Evolutionary conservation across 192 early-diverging fungal genomes (phyloP), one percentile per base, ranked within the genome.

Genomic region (Jimgerdemannia lactiflua): DNA sequence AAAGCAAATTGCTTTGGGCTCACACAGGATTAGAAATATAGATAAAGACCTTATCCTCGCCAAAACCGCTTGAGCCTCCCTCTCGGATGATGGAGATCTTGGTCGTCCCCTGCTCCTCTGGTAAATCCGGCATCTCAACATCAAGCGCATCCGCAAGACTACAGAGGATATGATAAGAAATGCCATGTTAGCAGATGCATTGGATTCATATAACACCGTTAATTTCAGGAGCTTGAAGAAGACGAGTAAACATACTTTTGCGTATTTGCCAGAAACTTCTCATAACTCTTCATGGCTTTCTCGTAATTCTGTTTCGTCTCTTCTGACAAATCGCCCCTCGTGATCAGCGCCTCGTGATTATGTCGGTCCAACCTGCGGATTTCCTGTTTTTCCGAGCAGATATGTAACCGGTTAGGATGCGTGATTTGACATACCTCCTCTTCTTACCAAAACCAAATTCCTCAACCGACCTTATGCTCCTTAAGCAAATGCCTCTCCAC

Each of bases 281-380:
- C 94, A 75, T 90, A 94, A 0, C 81, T 69, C 40, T 92, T 93
- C 54, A 82, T 78, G 6, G 78, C 83, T 65, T 93, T 93, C 80
- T 95, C 90, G 67, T 87, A 93, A 59, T 84, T 82, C 69, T 95
- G 92, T 71, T 92, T 91, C 42, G 90, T 86, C 41, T 93, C 95
- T 65, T 96, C 96, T 11, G 86, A 88, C 9, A 96, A 77, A 67
- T 95, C 89, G 11, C 97, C 97, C 43, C 91, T 87, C 20, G 89
- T 87, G 67, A 98, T 94, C 64, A 94, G 86, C 42, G 87, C 89
- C 71, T 97, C 92, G 67, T 96, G 88, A 70, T 95, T 95, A 41
- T 82, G 86, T 71, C 89, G 85, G 44, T 95, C 92, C 69, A 92
- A 85, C 73, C 89, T 90, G 72, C 89, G 86, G 69, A 99, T 83